Conservation (phyloP, 1,139 yeast species). For the Komagataea norvegica region DNA sequence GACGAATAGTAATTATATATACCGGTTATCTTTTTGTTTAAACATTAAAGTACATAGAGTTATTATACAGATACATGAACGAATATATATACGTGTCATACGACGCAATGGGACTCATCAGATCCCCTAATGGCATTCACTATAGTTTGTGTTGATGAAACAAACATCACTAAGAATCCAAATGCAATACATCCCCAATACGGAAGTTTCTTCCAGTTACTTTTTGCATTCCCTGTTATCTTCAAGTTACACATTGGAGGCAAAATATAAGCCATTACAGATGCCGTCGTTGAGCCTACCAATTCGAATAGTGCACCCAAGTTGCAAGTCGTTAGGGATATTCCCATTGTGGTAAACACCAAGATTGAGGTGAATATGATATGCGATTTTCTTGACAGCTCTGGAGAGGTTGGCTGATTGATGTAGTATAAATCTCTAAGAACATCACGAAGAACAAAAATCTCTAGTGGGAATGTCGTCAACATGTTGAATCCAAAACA, state of each 20-base stretch:
- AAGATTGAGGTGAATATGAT: constrained; percentile 61
- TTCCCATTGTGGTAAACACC: constrained; percentile 67
- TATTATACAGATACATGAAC: neutral
- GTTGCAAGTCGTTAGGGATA: constrained; percentile 78
- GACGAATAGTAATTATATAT: too few species aligned
- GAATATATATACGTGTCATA: too few species aligned
- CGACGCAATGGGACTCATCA: constrained; percentile 40
- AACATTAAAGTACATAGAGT: too few species aligned
- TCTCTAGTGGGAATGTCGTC: constrained; percentile 87
- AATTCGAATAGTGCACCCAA: constrained; percentile 84
- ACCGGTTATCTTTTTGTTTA: too few species aligned
- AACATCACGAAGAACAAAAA: constrained; percentile 87
- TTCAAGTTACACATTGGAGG: constrained; percentile 83
- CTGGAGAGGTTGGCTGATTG: constrained; percentile 28
- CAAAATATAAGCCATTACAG: constrained; percentile 84
- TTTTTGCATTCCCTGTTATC: constrained; percentile 50
- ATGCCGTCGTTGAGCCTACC: constrained; percentile 91
- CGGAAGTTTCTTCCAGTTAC: constrained; percentile 43
- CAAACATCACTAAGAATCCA: constrained; percentile 71
- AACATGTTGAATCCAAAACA: constrained; percentile 94
- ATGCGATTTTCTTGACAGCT: constrained; percentile 48
- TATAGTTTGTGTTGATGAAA: constrained; percentile 74
- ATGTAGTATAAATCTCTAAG: constrained; percentile 54
- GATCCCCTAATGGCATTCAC: constrained; percentile 42
- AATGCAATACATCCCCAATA: constrained; percentile 59